Evolutionary conservation across 208 protist species (phyloP).

Genomic region (Acanthamoeba royreba): DNA sequence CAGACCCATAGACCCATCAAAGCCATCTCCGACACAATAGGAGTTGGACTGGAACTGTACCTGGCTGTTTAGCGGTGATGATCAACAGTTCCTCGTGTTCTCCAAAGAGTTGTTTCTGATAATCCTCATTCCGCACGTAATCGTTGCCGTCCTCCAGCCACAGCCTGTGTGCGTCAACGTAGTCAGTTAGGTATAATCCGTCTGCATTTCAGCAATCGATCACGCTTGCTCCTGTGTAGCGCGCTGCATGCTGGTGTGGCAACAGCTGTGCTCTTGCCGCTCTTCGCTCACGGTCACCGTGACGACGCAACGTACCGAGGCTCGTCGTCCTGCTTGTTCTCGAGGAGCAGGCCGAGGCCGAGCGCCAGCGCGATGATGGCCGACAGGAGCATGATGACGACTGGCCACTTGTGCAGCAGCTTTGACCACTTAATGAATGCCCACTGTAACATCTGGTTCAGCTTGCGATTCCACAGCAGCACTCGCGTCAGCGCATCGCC

Average conservation of each 20-base stretch:
- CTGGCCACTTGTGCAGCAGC: not conserved
- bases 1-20: no score
- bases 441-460: not conserved
- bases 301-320: not conserved
- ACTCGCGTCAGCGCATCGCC: not conserved
- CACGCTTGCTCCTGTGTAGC: no score
- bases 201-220: not conserved
- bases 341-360: not conserved
- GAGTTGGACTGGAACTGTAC: no score
- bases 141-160: not conserved
- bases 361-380: not conserved
- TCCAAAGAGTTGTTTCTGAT: not conserved
- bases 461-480: not conserved
- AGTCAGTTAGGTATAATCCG: not conserved
- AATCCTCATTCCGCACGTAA: not conserved
- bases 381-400: not conserved
- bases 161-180: not conserved
- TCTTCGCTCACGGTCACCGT: no score
- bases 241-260: no score
- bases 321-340: slow-evolving; percentile 8
- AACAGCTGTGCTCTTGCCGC: no score
- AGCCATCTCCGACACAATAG: no score
- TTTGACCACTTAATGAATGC: not conserved
- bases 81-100: not conserved
- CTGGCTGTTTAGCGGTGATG: not conserved